Base-by-base conservation (phyloP, 345 rosid genomes). In the Alliaria petiolata region DNA sequence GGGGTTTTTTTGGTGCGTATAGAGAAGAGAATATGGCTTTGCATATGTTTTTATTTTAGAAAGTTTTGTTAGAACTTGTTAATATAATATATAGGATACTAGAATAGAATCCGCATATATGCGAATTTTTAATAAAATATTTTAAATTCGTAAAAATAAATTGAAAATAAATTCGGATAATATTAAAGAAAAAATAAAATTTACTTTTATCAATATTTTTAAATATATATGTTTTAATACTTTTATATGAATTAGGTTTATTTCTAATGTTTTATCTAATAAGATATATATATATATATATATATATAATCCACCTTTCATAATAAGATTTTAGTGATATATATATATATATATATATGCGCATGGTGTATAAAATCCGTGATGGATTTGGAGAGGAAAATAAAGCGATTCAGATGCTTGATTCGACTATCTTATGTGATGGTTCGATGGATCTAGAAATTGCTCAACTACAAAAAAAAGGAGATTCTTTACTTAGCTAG, bases 401-500 rank as follows among this genome's bases (percentile, higher is more conserved):
- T 60, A 75, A 75, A 75, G 78, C 69, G 42, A 44, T 62, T 17
- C 40, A 40, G 58, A 75, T 75, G 74, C 74, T 75, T 60, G 78
- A 67, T 67, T 75, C 69, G 78, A 59, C 78, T 58, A 58, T 11
- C 22, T 58, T 39, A 33, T 39, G 62, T 67, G 67, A 67, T 52
- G 63, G 69, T 61, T 75, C 78, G 64, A 68, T 75, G 74, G 58
- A 67, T 75, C 73, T 68, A 52, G 61, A 67, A 68, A 59, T 59
- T 40, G 67, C 72, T 67, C 62, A 49, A 40, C 54, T 36, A 49
- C 36, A 43, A 59, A 46, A 62, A 53, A 57, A 15, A 13, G 17
- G 47, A 74, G 78, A 75, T 68, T 75, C 78, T 61, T 75, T 75
- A 61, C 78, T 75, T 67, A 57, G 64, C 63, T 65, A 68, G 42